These are phyloP conservation scores for Colletotrichum sp. DNA, from an alignment of 2,329 filamentous ascomycete species.

Conservation along the genomic window DNA sequence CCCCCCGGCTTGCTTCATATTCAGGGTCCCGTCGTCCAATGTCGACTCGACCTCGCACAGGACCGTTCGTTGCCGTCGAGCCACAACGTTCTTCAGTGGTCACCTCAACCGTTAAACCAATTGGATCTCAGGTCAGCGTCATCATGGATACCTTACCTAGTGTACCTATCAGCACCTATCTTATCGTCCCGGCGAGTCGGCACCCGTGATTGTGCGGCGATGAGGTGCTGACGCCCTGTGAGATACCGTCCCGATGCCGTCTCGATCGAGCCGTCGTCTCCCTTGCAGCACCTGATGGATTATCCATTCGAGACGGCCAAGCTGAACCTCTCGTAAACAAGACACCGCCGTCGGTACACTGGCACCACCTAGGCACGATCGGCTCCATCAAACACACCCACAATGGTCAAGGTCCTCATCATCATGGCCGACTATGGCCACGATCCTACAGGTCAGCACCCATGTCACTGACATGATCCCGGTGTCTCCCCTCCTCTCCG, in stretches of 20 bases:
- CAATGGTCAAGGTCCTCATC: constrained; percentile 45
- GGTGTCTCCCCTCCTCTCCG: neutral
- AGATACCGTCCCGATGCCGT: neutral
- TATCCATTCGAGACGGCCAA: neutral
- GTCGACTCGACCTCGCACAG: neutral
- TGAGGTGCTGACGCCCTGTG: neutral
- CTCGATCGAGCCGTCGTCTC: neutral
- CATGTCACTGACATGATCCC: neutral
- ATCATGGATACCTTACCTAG: neutral
- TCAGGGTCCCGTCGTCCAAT: neutral
- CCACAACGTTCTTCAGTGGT: neutral
- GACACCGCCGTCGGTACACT: neutral
- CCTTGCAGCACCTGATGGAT: neutral
- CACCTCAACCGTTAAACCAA: neutral
- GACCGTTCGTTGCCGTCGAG: neutral
- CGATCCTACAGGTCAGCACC: constrained; percentile 53
- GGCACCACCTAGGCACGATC: neutral
- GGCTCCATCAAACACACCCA: neutral
- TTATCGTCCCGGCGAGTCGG: neutral
- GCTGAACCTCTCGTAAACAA: neutral
- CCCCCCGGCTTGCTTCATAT: neutral
- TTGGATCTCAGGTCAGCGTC: neutral
- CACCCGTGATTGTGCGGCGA: neutral
- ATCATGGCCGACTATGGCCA: constrained; percentile 61
- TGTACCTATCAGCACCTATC: too few relatives aligned